Base-by-base conservation (phyloP, 306 rosid species). In the Rubus parviflorus region DNA sequence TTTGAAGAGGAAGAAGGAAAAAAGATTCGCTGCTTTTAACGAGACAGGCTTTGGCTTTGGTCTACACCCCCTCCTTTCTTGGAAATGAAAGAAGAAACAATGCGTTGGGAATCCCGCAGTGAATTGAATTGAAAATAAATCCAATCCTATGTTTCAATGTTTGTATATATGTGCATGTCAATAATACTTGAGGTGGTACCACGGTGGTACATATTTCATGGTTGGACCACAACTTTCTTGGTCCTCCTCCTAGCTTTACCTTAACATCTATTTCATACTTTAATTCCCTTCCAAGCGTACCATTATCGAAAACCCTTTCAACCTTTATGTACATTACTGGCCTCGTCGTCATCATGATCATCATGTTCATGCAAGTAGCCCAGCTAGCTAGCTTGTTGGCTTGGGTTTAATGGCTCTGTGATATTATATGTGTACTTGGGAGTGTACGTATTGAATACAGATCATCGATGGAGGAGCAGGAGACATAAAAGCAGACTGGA, bases 61-160 rank as follows among this genome's bases (percentile, higher is more conserved):
- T 6, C 74, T 77, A 83, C 68, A 14, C 43, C 45, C 10, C 2
- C 69, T 40, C 87, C 80, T 88, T 91, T 91, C 89, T 92, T 83
- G 99, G 99, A 82, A 96, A 92, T 96, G 99, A 91, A 92, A 89
- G 86, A 76, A 65, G 86, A 84, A 52, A 7, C 4, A 35, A 81
- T 62, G 56, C 76, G 88, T 87, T 85, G 89, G 87, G 69, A 88
- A 84, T 71, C 89, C 81, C 96, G 96, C 97, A 35, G 17, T 40
- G 48, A 65, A 41, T 65, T 19, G 6, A 12, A 40, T 30, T 62
- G 43, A 62, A 62, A 30, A 62, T 14, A 62, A 37, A 14, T 62
- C 68, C 41, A 16, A 80, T 85, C 83, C 90, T 75, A 89, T 86
- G 87, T 87, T 86, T 37, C 90, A 72, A 89, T 86, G 87, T 87